Evolutionary conservation across 352 stramenopile genomes (phyloP), one percentile per base, ranked within the genome.

Genomic region (Phytopythium kandeliae): DNA sequence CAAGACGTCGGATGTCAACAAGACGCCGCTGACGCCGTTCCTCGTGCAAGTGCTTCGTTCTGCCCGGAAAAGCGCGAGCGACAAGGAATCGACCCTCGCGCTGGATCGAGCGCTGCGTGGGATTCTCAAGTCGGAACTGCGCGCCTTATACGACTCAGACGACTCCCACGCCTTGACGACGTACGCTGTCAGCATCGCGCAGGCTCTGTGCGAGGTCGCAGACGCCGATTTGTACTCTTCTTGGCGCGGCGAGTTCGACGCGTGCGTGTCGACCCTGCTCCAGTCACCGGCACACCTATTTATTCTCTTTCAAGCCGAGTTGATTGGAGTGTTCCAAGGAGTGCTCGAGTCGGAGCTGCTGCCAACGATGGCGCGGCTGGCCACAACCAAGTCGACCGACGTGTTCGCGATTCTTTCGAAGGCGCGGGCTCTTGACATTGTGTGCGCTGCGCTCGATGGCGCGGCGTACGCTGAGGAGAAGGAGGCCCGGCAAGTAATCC

Each of bases 51-150:
- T 89, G 26, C 59, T 94, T 1, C 60, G 65, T 17, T 56, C 58
- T 26, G 78, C 79, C 40, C 80, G 74, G 24, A 52, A 50, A 38
- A 21, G 55, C 55, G 31, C 55, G 34, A 33, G 22, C 56, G 48
- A 33, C 70, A 74, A 55, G 71, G 69, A 28, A 51, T 57, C 9
- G 72, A 63, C 30, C 58, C 40, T 30, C 62, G 66, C 64, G 13
- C 48, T 89, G 2, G 65, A 86, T 25, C 61, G 78, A 40, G 71
- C 67, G 0, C 73, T 89, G 36, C 64, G 74, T 9, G 71, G 71
- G 42, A 62, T 91, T 7, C 58, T 85, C 2, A 84, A 86, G 54
- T 75, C 81, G n/a, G 77, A 89, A 40, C 90, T 90, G 40, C 65
- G 63, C 4, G 51, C 55, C 4, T 21, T 81, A 17, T 89, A 62